phyloP scores from a whole-genome alignment of 768 basidiomycete genomes.

The Royoungia palumana region DNA sequence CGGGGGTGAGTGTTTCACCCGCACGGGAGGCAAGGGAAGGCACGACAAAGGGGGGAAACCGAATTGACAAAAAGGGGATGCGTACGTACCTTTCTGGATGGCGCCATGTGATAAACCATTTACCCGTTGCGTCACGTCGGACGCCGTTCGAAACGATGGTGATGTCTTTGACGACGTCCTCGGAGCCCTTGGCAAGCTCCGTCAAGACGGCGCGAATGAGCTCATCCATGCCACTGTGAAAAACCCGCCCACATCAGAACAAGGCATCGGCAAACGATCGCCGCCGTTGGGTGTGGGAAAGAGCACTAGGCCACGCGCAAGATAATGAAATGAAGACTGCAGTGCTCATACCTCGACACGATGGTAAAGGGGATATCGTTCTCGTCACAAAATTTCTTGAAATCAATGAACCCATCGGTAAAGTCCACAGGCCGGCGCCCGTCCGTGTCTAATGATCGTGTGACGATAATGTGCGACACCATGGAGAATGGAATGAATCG shows the following conservation, averaged over 20 bases:
- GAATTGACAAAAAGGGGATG: neutral
- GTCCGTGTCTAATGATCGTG: constrained; percentile 7
- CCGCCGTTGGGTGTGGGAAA: constrained; percentile 10
- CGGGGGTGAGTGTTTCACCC: neutral
- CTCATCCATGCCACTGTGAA: constrained; percentile 82
- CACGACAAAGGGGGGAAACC: neutral
- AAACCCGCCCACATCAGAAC: constrained; percentile 5
- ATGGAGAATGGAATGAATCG: neutral
- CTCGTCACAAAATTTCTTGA: constrained; percentile 79
- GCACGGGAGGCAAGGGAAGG: neutral
- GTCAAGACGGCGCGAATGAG: constrained; percentile 89
- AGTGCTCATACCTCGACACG: constrained; percentile 83
- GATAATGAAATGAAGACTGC: neutral
- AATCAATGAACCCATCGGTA: constrained; percentile 72
- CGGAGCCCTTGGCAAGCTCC: constrained; percentile 52
- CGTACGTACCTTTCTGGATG: constrained; percentile 77
- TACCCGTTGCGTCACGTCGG: constrained; percentile 52
- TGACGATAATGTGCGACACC: neutral
- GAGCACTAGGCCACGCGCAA: neutral
- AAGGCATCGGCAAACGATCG: neutral
- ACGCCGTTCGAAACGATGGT: constrained; percentile 95
- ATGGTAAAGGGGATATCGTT: constrained; percentile 86
- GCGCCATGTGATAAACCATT: constrained; percentile 81
- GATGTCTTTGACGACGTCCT: constrained; percentile 68
- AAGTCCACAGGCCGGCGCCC: constrained; percentile 12